Evolutionary conservation across 257 asterid genomes (phyloP).

Genomic region (Hygrophila difformis): DNA sequence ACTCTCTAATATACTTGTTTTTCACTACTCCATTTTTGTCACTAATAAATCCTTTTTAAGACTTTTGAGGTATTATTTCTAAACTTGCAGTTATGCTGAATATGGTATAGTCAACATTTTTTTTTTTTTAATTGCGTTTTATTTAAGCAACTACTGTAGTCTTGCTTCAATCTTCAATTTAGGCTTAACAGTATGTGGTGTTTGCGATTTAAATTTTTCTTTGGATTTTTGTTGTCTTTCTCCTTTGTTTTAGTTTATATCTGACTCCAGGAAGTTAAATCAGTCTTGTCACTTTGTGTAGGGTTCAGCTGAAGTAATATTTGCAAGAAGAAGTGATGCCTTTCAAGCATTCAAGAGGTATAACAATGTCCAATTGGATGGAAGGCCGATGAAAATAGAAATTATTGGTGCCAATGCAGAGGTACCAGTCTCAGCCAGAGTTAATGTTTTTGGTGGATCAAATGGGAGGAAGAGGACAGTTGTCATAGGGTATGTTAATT

Average conservation of each 20-base stretch:
- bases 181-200: too few relatives aligned
- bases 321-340: conserved; percentile 75
- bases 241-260: not conserved
- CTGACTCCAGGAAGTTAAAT: too few relatives aligned
- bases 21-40: too few relatives aligned
- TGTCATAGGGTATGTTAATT: conserved; percentile 45
- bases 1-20: too few relatives aligned
- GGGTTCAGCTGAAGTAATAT: conserved; percentile 88
- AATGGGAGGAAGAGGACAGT: conserved; percentile 59
- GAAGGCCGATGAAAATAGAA: conserved; percentile 84
- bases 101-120: too few relatives aligned
- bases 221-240: not conserved
- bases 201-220: too few relatives aligned
- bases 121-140: too few relatives aligned
- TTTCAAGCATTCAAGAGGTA: conserved; percentile 68
- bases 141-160: too few relatives aligned
- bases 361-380: conserved; percentile 83
- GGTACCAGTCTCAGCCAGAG: conserved; percentile 55
- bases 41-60: too few relatives aligned
- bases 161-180: too few relatives aligned
- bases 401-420: conserved; percentile 44
- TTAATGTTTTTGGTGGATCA: conserved; percentile 58
- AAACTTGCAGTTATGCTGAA: too few relatives aligned
- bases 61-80: too few relatives aligned
- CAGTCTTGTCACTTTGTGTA: conserved; percentile 13